phyloP scores from a whole-genome alignment of 345 rosid genomes.

The Rhodamnia argentea region DNA sequence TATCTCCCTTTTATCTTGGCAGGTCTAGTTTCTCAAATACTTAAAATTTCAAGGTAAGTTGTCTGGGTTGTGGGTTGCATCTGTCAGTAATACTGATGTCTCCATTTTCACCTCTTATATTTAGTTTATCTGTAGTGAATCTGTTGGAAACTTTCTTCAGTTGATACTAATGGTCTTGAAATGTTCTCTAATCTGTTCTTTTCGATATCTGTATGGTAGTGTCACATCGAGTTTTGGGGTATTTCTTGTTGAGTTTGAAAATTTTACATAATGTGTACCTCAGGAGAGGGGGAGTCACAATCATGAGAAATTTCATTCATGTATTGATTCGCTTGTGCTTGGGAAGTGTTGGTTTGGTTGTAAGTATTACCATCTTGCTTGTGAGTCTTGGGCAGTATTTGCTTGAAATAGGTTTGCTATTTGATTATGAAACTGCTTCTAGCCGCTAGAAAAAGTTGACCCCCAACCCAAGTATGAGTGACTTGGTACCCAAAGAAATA shows the following conservation, averaged over 20 bases:
- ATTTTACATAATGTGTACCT: not conserved
- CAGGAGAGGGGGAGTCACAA: not conserved
- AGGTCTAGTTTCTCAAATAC: not conserved
- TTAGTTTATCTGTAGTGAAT: not conserved
- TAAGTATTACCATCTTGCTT: not conserved
- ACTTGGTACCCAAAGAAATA: constrained; percentile 11
- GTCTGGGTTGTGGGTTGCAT: not conserved
- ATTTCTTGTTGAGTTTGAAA: not conserved
- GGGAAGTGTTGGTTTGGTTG: not conserved
- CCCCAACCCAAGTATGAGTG: not conserved
- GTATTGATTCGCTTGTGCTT: not conserved
- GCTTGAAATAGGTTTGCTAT: not conserved
- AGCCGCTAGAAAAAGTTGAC: not conserved
- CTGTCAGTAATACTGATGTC: not conserved
- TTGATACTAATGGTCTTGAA: not conserved
- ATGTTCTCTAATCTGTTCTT: not conserved
- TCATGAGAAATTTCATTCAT: not conserved
- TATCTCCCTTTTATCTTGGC: not conserved
- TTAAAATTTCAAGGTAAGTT: not conserved
- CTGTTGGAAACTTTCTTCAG: not conserved
- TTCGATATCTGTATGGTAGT: not conserved
- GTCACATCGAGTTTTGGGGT: not conserved
- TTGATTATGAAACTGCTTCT: not conserved
- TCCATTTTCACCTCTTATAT: not conserved
- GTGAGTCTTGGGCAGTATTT: not conserved